A percentile compares a stretch with the other conserved stretches of the same genome.
phyloP scores from a whole-genome alignment of 78 protist genomes.

The Mastigamoeba balamuthi region DNA sequence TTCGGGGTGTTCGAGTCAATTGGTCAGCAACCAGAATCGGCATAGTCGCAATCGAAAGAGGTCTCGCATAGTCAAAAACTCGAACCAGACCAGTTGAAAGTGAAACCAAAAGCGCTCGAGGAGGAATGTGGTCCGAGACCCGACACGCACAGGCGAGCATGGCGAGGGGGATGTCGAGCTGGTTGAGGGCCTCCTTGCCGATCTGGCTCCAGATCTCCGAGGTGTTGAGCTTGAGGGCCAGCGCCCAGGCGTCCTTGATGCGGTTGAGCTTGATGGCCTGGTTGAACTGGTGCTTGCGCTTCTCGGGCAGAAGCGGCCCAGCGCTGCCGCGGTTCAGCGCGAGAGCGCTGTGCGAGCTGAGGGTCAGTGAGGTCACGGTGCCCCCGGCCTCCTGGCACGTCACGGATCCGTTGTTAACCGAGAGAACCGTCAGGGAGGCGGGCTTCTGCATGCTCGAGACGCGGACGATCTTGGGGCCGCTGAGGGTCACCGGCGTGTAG shows the following conservation, averaged over 20 bases:
- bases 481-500: conserved; percentile 13
- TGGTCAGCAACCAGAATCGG: not conserved
- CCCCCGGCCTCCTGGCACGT: not conserved
- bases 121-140: not conserved
- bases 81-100: not conserved
- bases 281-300: not conserved
- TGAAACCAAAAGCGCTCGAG: not conserved
- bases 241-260: conserved; percentile 18
- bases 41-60: not conserved
- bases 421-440: not conserved
- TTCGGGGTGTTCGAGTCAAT: not conserved
- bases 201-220: conserved; percentile 5
- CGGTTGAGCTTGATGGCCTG: not conserved
- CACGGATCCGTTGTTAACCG: not conserved
- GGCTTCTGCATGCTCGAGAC: not conserved
- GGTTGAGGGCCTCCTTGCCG: conserved; percentile 19
- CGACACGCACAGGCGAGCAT: not conserved
- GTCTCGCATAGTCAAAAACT: not conserved
- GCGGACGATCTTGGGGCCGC: conserved; percentile 3
- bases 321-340: not conserved
- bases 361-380: not conserved
- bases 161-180: conserved; percentile 42
- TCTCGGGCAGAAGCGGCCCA: too few species aligned
- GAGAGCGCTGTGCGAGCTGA: not conserved
- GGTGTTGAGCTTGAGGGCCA: not conserved